Base-by-base conservation (phyloP, 2,329 filamentous ascomycete genomes). In the Catunica adiposa region DNA sequence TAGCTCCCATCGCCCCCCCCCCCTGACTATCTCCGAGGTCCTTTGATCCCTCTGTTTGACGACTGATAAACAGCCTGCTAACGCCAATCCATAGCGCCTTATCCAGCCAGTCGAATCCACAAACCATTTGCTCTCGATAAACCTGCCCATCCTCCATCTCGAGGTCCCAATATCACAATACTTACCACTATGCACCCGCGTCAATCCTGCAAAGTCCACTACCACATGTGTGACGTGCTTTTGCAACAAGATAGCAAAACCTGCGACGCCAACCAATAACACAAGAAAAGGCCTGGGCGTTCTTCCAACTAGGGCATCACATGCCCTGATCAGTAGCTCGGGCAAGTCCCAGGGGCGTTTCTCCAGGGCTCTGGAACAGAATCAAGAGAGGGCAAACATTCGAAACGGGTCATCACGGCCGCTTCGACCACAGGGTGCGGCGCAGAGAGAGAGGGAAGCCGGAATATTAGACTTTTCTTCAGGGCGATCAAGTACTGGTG, bases 391-490 rank as follows among this genome's bases (percentile, higher is more conserved):
- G 15, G 22, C 22, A 48, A 26, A 23, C 17, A 25, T 48, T 25
- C 44, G 22, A 48, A 48, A 48, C 44, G 22, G 44, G 11, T 25
- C 44, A 48, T 48, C 44, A 48, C 44, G 44, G 11, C 44, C 44
- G 44, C 44, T 25, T 25, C 44, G 44, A 48, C 44, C 44, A 48
- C 22, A 48, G 44, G 44, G 22, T 48, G 44, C 44, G 44, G 44
- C 44, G 23, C 44, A 48, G 44, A 25, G 22, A 8, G 8, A 26
- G 44, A 48, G n/a, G n/a, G 17, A 48, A 48, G 38, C 6, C 5
- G 15, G n/a, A n/a, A 6, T 42, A 42, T n/a, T 5, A 11, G 29
- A 11, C 29, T 34, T 34, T 5, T 5, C 5, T 34, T 5, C 5
- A 11, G 11, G 11, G 29, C 11, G 29, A 34, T 34, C 11, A 5